Evolutionary conservation across 2,329 filamentous ascomycete species (phyloP), one percentile per base, ranked within the genome.

Genomic region (Mollisiaceae sp.): DNA sequence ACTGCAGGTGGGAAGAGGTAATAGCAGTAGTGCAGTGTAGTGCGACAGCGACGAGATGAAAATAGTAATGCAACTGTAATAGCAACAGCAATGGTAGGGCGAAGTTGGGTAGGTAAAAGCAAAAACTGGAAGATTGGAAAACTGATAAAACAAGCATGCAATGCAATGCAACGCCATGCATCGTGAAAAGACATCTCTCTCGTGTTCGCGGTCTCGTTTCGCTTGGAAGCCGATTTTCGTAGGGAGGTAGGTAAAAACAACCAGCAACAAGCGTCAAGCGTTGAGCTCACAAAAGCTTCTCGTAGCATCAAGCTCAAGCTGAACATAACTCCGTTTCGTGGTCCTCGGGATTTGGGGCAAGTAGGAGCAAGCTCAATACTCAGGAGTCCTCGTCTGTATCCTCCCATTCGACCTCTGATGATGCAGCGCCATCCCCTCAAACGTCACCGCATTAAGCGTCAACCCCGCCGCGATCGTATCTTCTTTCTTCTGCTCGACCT

Each of bases 341-440:
- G 52, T 63, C 50, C 43, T 11, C 38, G 8, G 27, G 6, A 32
- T 32, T 3, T 32, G 27, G 6, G 6, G 3, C 27, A 6, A 32
- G 27, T 32, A 6, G 6, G 27, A 32, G 27, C 27, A 3, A 32
- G 27, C 27, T 55, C n/a, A 54, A 54, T 35, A 15, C 8, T 54
- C 50, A 4, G 50, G 50, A 1, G 50, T 32, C 55, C 18, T 32
- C 22, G 18, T 43, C 41, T 59, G 39, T 41, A 50, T 36, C 8
- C 58, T 32, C 27, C 8, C 24, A 38, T 39, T 54, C 18, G n/a
- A 43, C 27, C 52, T 36, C 52, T 63, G 55, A 27, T 61, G 60
- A 24, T 69, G 62, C 6, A 61, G 39, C n/a, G 60, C 38, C 67
- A 68, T 66, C 15, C 64, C 67, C 39, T 67, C 67, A 39, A 69